A percentile compares a stretch with the other conserved stretches of the same genome.
Conservation (phyloP, 768 basidiomycete species). For the Pleurotus giganteus region DNA sequence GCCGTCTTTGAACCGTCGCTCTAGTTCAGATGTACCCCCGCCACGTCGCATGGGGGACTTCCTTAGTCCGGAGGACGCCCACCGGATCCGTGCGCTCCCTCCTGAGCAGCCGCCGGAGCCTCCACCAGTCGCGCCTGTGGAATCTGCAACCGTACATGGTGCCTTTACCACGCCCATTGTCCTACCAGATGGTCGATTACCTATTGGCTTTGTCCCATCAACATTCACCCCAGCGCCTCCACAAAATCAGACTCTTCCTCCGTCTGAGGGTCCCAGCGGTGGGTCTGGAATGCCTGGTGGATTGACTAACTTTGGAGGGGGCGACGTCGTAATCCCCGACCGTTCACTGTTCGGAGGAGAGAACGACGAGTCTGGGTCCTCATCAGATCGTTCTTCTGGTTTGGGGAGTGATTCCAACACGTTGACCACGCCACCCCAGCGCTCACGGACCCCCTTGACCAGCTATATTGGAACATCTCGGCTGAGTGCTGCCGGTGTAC, state of each 20-base stretch:
- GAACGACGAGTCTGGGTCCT: slow-evolving; percentile 1
- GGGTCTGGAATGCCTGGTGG: slow-evolving; percentile 1
- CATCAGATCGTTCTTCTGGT: background rate
- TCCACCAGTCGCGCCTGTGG: slow-evolving; percentile 8
- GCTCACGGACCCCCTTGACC: slow-evolving; percentile 3
- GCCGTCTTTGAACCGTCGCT: slow-evolving; percentile 17
- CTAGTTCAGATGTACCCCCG: slow-evolving; percentile 11
- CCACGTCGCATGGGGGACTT: slow-evolving; percentile 4
- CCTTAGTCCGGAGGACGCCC: slow-evolving; percentile 12
- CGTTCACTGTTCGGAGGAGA: slow-evolving; percentile 8
- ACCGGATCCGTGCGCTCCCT: slow-evolving; percentile 11
- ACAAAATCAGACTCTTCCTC: background rate
- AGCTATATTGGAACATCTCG: slow-evolving; percentile 5
- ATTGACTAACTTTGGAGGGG: background rate
- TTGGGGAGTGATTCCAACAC: slow-evolving; percentile 5
- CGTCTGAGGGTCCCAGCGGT: background rate
- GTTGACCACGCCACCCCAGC: slow-evolving; percentile 4
- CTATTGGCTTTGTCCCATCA: slow-evolving; percentile 9
- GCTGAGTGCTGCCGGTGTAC: slow-evolving; percentile 5
- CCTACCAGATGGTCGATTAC: slow-evolving; percentile 9
- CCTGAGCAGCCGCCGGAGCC: slow-evolving; percentile 2
- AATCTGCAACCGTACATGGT: slow-evolving; percentile 7
- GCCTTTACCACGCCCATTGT: slow-evolving; percentile 10
- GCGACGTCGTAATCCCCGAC: slow-evolving; percentile 10
- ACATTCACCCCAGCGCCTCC: slow-evolving; percentile 8